Percentiles rank a stretch among this genome's conserved stretches.
These are phyloP conservation scores for Chrysoporthe deuterocubensis DNA, from an alignment of 2,329 filamentous ascomycete genomes.

Conservation along the genomic window DNA sequence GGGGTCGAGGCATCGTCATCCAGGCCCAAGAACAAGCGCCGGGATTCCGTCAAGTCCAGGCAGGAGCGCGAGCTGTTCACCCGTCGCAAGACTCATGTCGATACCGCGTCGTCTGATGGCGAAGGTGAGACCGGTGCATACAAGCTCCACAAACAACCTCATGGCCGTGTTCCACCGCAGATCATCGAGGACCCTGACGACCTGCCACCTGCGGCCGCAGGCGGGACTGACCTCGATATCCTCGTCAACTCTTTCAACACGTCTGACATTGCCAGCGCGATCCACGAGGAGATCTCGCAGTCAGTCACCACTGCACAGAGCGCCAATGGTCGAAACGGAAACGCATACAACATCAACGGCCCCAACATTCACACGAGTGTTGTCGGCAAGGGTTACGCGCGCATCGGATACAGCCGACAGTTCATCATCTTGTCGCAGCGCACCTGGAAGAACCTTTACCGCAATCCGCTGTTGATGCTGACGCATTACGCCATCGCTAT, in stretches of 20 bases:
- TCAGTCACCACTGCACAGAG: slow-evolving; percentile 67
- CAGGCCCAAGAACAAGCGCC: slow-evolving; percentile 71
- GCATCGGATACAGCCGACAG: slow-evolving; percentile 78
- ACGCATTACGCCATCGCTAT: slow-evolving; percentile 98
- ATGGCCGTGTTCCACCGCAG: slow-evolving; percentile 54
- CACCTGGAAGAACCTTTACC: slow-evolving; percentile 96
- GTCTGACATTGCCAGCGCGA: slow-evolving; percentile 76
- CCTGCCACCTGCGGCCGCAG: slow-evolving; percentile 60
- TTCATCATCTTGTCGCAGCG: slow-evolving; percentile 87
- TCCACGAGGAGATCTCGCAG: slow-evolving; percentile 77
- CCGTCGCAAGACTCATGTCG: slow-evolving; percentile 68
- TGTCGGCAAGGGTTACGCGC: slow-evolving; percentile 79
- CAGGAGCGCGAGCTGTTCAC: slow-evolving; percentile 93
- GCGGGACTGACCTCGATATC: slow-evolving; percentile 78
- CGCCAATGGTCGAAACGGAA: slow-evolving; percentile 68
- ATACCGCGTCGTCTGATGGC: slow-evolving; percentile 63
- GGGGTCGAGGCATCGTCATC: slow-evolving; percentile 62
- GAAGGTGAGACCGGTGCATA: slow-evolving; percentile 55
- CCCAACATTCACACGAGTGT: slow-evolving; percentile 58
- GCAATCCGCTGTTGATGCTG: slow-evolving; percentile 97
- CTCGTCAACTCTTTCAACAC: slow-evolving; percentile 76
- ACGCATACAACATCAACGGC: slow-evolving; percentile 51
- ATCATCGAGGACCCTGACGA: slow-evolving; percentile 72
- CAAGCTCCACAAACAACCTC: slow-evolving; percentile 53
- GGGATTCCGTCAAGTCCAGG: slow-evolving; percentile 79